These are phyloP conservation scores for Hirsutella thompsonii DNA, from an alignment of 2,329 filamentous ascomycete genomes.

Conservation along the genomic window DNA sequence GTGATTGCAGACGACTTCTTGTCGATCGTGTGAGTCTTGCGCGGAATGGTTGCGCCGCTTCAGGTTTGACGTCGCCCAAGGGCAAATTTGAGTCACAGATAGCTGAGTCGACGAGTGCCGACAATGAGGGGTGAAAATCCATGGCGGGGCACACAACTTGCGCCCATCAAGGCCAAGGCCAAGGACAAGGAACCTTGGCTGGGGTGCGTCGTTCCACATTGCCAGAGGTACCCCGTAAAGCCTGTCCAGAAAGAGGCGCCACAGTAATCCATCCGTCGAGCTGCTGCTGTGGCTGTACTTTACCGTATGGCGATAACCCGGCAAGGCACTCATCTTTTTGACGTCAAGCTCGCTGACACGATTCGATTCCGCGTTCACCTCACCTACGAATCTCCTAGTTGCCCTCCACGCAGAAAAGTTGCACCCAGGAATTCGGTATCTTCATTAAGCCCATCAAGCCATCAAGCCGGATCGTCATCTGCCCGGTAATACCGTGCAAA, in stretches of 20 bases:
- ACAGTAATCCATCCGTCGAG: no score
- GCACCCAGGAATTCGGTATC: no score
- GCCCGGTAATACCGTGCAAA: slow-evolving; percentile 6
- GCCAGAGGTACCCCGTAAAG: no score
- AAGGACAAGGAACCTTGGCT: no score
- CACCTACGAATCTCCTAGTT: no score
- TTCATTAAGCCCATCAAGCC: neutral
- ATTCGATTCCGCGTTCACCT: neutral
- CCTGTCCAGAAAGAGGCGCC: no score
- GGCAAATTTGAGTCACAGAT: slow-evolving; percentile 20
- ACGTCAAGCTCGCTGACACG: neutral
- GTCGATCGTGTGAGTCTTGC: neutral
- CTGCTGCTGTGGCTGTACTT: no score
- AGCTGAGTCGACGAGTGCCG: slow-evolving; percentile 4
- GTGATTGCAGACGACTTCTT: neutral
- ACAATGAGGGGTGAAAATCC: slow-evolving; percentile 21
- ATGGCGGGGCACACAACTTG: slow-evolving; percentile 17
- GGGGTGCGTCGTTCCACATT: no score
- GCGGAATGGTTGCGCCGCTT: slow-evolving; percentile 1
- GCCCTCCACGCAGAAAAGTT: no score
- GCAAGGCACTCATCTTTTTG: no score
- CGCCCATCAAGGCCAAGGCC: neutral
- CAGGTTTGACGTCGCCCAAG: slow-evolving; percentile 1
- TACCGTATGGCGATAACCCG: no score
- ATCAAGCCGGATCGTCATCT: neutral